Evolutionary conservation across 164 flowering plant genomes (phyloP).

Genomic region (Amborella trichopoda): DNA sequence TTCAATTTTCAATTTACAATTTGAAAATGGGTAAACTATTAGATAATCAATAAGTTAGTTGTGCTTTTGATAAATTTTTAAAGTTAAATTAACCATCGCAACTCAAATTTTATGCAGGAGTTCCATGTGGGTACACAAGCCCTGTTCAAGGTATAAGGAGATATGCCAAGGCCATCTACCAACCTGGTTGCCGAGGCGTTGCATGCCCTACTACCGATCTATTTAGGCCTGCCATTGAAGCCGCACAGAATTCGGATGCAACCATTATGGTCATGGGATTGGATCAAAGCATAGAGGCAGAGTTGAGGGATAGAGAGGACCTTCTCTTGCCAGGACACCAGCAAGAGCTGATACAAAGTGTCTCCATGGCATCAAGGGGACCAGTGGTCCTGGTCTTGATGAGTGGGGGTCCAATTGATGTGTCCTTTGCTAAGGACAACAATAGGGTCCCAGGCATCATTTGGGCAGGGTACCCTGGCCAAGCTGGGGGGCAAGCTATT

Average conservation of each 20-base stretch:
- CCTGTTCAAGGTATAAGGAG: slow-evolving; percentile 62
- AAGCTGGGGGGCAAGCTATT: slow-evolving; percentile 83
- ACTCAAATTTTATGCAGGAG: too few relatives aligned
- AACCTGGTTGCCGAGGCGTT: slow-evolving; percentile 54
- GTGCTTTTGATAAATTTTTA: too few relatives aligned
- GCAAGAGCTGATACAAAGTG: slow-evolving; percentile 57
- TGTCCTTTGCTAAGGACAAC: slow-evolving; percentile 62
- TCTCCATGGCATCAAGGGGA: slow-evolving; percentile 60
- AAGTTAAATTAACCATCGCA: too few relatives aligned
- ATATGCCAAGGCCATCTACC: slow-evolving; percentile 43
- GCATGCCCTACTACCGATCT: slow-evolving; percentile 29
- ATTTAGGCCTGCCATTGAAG: slow-evolving; percentile 45
- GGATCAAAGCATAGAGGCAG: slow-evolving; percentile 86
- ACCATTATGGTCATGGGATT: slow-evolving; percentile 79
- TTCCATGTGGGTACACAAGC: slow-evolving; percentile 71
- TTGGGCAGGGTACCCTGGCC: slow-evolving; percentile 96
- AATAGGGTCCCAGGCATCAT: slow-evolving; percentile 48
- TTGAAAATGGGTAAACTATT: too few relatives aligned
- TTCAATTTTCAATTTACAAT: too few relatives aligned
- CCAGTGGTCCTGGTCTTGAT: slow-evolving; percentile 66
- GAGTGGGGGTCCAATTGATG: slow-evolving; percentile 91
- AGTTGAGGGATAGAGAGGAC: slow-evolving; percentile 43
- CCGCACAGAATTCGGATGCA: slow-evolving; percentile 68
- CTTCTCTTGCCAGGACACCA: slow-evolving; percentile 78
- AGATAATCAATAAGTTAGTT: too few relatives aligned